Conservation (phyloP, 2,329 filamentous ascomycete genomes). For the Tolypocladium tropicale region DNA sequence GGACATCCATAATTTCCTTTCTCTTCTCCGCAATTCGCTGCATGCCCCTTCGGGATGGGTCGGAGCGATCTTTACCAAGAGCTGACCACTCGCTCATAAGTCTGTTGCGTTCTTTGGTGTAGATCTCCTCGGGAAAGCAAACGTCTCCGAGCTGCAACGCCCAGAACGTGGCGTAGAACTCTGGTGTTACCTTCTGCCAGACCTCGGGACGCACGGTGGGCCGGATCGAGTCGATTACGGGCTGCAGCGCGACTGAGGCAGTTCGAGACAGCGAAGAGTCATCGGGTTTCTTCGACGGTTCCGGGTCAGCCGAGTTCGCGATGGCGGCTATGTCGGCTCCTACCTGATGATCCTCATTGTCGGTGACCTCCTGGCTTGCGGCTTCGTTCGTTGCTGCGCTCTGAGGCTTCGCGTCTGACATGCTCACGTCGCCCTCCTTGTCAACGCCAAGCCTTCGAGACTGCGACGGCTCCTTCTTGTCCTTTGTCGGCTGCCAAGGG, state of each 20-base stretch:
- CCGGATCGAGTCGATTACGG: constrained; percentile 60
- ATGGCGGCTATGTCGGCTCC: constrained; percentile 6
- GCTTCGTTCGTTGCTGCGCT: constrained; percentile 15
- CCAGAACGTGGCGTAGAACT: constrained; percentile 91
- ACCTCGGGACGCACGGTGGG: constrained; percentile 49
- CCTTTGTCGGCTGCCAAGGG: constrained; percentile 22
- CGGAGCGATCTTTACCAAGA: constrained; percentile 60
- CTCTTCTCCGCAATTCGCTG: constrained; percentile 55
- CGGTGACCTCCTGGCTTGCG: constrained; percentile 14
- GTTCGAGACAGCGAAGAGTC: constrained; percentile 21
- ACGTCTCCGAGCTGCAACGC: constrained; percentile 76
- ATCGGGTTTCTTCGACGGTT: constrained; percentile 20
- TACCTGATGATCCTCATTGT: constrained; percentile 24
- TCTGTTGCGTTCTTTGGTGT: constrained; percentile 63
- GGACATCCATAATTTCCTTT: constrained; percentile 57
- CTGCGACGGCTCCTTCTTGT: constrained; percentile 15
- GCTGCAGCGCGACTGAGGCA: constrained; percentile 41
- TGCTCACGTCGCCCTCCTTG: constrained; percentile 47
- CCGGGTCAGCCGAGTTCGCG: constrained; percentile 12
- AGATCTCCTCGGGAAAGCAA: constrained; percentile 64
- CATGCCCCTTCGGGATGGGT: constrained; percentile 58
- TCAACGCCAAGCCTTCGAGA: constrained; percentile 24
- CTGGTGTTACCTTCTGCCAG: constrained; percentile 62
- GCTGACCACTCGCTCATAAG: constrained; percentile 57
- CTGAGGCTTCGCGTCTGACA: constrained; percentile 27